phyloP scores from a whole-genome alignment of 257 asterid genomes.

The Linderniella brevidens region DNA sequence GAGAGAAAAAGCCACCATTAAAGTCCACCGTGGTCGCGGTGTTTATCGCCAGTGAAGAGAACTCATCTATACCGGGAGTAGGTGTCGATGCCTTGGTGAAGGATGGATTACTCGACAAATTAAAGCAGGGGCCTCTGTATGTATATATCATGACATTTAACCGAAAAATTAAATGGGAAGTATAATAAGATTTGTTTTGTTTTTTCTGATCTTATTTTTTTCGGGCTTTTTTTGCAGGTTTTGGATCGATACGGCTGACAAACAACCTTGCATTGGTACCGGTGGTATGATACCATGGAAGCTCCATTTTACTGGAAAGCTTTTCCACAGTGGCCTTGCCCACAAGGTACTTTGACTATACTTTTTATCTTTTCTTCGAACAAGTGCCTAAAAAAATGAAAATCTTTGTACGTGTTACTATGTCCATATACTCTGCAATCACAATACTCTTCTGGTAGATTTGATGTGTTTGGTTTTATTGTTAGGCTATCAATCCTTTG shows the following conservation, averaged over 20 bases:
- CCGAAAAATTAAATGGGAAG: neutral
- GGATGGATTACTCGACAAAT: constrained; percentile 63
- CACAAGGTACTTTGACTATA: constrained; percentile 46
- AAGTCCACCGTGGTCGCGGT: constrained; percentile 88
- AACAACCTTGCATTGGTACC: constrained; percentile 97
- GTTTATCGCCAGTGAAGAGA: constrained; percentile 95
- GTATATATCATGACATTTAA: constrained; percentile 11
- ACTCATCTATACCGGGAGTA: constrained; percentile 91
- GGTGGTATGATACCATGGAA: constrained; percentile 98
- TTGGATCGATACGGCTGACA: constrained; percentile 99
- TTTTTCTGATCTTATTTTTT: neutral
- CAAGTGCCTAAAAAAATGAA: neutral
- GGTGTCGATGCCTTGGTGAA: constrained; percentile 92
- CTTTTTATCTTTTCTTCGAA: neutral
- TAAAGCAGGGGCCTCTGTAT: constrained; percentile 83
- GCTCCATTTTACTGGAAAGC: constrained; percentile 71
- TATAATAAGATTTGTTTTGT: neutral
- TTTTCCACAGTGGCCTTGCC: constrained; percentile 90
- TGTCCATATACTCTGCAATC: neutral
- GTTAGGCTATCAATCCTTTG: constrained; percentile 81
- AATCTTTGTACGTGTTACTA: neutral
- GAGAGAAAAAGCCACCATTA: constrained; percentile 63
- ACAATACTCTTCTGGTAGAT: neutral
- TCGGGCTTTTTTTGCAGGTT: constrained; percentile 30
- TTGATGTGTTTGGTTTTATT: constrained; percentile 7